Evolutionary conservation across 2,329 filamentous ascomycete species (phyloP), one percentile per base, ranked within the genome.

Genomic region (Alternaria sp.): DNA sequence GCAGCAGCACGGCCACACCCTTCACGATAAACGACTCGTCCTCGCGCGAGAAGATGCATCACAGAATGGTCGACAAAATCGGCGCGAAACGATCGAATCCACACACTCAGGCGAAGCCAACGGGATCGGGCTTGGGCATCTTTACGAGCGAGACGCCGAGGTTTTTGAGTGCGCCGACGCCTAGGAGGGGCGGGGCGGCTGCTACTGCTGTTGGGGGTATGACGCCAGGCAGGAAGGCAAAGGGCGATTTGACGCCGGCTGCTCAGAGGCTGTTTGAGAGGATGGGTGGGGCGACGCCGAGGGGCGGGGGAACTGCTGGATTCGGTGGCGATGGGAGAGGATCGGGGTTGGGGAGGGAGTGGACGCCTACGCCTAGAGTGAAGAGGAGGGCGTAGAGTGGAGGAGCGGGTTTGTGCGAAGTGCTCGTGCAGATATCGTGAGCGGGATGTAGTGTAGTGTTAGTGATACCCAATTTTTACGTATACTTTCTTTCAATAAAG

Each of bases 1-100:
- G 53, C 9, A 44, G 28, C 1, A 65, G 60, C n/a, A 58, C 66
- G 6, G 65, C 68, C 2, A 65, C 67, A 9, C 70, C 71, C 91
- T 98, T 98, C 79, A 89, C 88, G 61, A 87, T 98, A 50, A 86
- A 89, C 67, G 89, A 93, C 58, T 89, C 90, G 57, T 89, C 92
- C 57, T 88, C 87, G 66, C 86, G 95, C 41, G 96, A 98, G 81
- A 89, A 88, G 37, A 82, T 98, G 26, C 94, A 92, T 12, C 88
- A 89, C 72, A 90, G 87, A 3, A 94, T 76, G 94, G 77, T 87
- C 90, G 71, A 75, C 14, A 55, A 55, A 7, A 76, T 76, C 7
- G 65, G 61, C 5, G 64, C 64, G 3, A 73, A 68, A 26, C 67
- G 66, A 33, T 58, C 65, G 14, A 53, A 53, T 37, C 3, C 49